A percentile compares a stretch with the other conserved stretches of the same genome.
Conservation (phyloP, 2,329 filamentous ascomycete genomes). For the Phaeosphaeriaceae sp. region DNA sequence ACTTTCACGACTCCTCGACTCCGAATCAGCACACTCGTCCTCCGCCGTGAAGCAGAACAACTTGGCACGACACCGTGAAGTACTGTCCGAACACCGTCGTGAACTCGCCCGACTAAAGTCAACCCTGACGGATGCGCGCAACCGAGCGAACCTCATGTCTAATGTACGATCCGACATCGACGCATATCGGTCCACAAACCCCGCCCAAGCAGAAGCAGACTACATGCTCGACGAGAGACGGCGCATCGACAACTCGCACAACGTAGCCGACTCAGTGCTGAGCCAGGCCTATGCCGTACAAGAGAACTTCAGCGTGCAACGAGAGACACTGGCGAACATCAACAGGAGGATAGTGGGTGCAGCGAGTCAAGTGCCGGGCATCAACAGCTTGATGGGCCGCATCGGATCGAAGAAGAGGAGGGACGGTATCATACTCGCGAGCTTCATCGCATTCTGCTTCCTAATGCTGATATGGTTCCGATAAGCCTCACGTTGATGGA, state of each 20-base stretch:
- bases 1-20: conserved; percentile 88
- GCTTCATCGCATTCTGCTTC: conserved; percentile 92
- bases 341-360: conserved; percentile 89
- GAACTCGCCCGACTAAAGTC: conserved; percentile 80
- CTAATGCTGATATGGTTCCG: conserved; percentile 75
- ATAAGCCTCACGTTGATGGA: conserved; percentile 16
- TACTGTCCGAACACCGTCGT: conserved; percentile 84
- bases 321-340: conserved; percentile 86
- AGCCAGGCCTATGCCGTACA: conserved; percentile 97
- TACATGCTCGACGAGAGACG: conserved; percentile 95
- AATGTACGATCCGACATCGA: conserved; percentile 93
- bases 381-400: conserved; percentile 89
- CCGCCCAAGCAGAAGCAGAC: conserved; percentile 84
- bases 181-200: conserved; percentile 83
- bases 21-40: conserved; percentile 83
- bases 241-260: conserved; percentile 87
- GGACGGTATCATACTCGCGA: conserved; percentile 91
- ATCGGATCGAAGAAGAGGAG: conserved; percentile 95
- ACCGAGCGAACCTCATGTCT: conserved; percentile 87
- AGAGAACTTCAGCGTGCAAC: conserved; percentile 85
- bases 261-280: conserved; percentile 86
- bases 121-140: conserved; percentile 78
- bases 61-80: conserved; percentile 87
- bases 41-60: conserved; percentile 98
- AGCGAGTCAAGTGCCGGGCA: conserved; percentile 88